Percentiles rank a stretch among this genome's conserved stretches.
Evolutionary conservation across 2,329 filamentous ascomycete species (phyloP).

Genomic region (Bipolaris bicolor): DNA sequence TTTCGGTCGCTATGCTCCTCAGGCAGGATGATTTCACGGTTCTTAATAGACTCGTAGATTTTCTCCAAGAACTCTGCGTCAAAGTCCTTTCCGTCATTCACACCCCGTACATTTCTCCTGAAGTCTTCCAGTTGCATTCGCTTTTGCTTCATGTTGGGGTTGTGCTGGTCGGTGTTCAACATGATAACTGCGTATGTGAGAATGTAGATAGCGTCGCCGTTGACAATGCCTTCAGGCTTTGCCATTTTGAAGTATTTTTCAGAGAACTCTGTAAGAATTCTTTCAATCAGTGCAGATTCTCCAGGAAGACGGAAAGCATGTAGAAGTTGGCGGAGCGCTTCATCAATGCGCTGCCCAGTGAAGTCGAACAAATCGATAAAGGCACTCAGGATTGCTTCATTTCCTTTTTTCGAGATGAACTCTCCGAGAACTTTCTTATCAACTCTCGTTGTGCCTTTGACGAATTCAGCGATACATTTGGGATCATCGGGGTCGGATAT

Average conservation of each 20-base stretch:
- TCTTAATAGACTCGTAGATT: constrained; percentile 90
- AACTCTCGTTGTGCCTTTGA: constrained; percentile 84
- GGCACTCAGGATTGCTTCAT: constrained; percentile 81
- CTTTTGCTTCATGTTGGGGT: constrained; percentile 82
- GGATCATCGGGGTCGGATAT: constrained; percentile 78
- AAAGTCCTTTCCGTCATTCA: constrained; percentile 87
- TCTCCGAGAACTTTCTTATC: constrained; percentile 93
- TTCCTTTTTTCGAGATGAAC: constrained; percentile 88
- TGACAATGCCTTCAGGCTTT: constrained; percentile 74
- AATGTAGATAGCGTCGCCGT: constrained; percentile 87
- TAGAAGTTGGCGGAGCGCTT: constrained; percentile 84
- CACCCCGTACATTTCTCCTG: constrained; percentile 84
- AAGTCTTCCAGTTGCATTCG: constrained; percentile 89
- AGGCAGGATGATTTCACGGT: constrained; percentile 92
- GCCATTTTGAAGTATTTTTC: constrained; percentile 79
- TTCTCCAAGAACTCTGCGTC: constrained; percentile 79
- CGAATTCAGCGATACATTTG: constrained; percentile 79
- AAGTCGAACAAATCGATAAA: constrained; percentile 93
- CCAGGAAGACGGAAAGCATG: constrained; percentile 93
- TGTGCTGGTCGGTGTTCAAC: constrained; percentile 96
- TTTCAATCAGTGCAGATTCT: constrained; percentile 89
- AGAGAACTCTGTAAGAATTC: constrained; percentile 86
- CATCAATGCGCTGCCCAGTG: constrained; percentile 81
- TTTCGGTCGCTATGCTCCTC: constrained; percentile 97
- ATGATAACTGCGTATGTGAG: constrained; percentile 96